These are phyloP conservation scores for Paradendryphiella salina DNA, from an alignment of 2,329 filamentous ascomycete species.

Conservation along the genomic window DNA sequence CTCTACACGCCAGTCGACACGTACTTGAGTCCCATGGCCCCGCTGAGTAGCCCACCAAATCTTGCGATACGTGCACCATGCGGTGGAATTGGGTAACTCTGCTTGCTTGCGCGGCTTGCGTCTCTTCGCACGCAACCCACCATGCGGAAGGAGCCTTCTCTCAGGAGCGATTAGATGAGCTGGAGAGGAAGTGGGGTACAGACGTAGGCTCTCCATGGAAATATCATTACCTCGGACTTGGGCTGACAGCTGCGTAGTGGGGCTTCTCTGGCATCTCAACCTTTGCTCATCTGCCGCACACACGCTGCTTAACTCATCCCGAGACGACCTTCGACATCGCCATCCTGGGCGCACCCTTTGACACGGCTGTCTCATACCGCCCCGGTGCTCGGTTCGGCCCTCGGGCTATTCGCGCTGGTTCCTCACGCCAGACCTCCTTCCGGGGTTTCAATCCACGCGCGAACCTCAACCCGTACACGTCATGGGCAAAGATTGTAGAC, in stretches of 20 bases:
- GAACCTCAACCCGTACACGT: conserved; percentile 78
- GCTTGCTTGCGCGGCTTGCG: conserved; percentile 21
- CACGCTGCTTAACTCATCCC: conserved; percentile 54
- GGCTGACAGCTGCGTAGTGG: conserved; percentile 51
- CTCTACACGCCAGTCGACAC: conserved; percentile 17
- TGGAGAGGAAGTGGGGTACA: conserved; percentile 49
- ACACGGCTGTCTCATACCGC: conserved; percentile 54
- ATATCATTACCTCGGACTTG: not conserved
- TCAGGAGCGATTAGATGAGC: conserved; percentile 36
- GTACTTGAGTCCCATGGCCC: conserved; percentile 2
- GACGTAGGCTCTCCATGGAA: conserved; percentile 35
- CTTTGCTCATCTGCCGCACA: conserved; percentile 54
- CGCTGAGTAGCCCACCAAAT: not conserved
- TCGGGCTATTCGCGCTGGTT: conserved; percentile 82
- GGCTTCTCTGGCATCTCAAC: conserved; percentile 71
- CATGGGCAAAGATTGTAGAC: conserved; percentile 79
- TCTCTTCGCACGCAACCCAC: conserved; percentile 34
- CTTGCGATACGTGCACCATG: conserved; percentile 14
- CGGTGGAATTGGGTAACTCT: conserved; percentile 22
- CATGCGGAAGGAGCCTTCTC: conserved; percentile 36
- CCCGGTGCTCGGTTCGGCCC: conserved; percentile 73
- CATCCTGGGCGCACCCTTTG: conserved; percentile 55
- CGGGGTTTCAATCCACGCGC: conserved; percentile 83
- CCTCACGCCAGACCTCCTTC: conserved; percentile 76
- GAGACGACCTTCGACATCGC: conserved; percentile 52